Evolutionary conservation across 768 basidiomycete species (phyloP).

Genomic region (Rickenella mellea): DNA sequence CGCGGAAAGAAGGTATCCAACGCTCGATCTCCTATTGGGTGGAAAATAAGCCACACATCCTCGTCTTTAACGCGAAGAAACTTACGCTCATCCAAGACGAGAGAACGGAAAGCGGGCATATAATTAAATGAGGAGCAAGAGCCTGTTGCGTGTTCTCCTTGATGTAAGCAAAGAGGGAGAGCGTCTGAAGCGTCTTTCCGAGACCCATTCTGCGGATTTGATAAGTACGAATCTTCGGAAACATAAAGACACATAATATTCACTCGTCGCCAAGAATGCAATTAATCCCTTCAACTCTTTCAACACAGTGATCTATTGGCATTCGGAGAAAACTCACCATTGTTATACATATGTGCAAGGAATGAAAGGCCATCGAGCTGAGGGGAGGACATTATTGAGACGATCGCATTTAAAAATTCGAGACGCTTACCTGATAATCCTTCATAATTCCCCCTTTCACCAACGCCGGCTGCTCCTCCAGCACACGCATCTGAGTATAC

Average conservation of each 20-base stretch:
- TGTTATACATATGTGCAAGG: slow-evolving; percentile 57
- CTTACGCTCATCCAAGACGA: slow-evolving; percentile 47
- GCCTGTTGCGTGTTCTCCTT: slow-evolving; percentile 37
- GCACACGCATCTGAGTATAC: slow-evolving; percentile 26
- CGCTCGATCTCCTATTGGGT: slow-evolving; percentile 36
- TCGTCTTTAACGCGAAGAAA: background rate
- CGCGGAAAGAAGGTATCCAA: slow-evolving; percentile 42
- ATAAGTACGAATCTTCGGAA: background rate
- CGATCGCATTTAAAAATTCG: background rate
- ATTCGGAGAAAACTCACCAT: slow-evolving; percentile 29
- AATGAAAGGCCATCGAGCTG: slow-evolving; percentile 57
- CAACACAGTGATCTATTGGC: background rate
- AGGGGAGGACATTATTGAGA: background rate
- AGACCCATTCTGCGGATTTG: slow-evolving; percentile 43
- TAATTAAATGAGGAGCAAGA: slow-evolving; percentile 58
- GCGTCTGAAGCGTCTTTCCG: slow-evolving; percentile 56
- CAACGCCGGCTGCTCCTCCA: slow-evolving; percentile 38
- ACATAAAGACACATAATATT: slow-evolving; percentile 9
- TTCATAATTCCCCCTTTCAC: slow-evolving; percentile 55
- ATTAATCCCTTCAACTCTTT: slow-evolving; percentile 39
- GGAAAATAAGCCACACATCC: slow-evolving; percentile 1
- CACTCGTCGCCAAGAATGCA: slow-evolving; percentile 67
- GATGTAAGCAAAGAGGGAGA: slow-evolving; percentile 60
- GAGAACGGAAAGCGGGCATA: slow-evolving; percentile 64
- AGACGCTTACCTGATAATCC: slow-evolving; percentile 49